Percentiles rank a stretch among this genome's conserved stretches.
Conservation (phyloP, 192 early-diverging fungal genomes). For the Coemansia sp. region DNA sequence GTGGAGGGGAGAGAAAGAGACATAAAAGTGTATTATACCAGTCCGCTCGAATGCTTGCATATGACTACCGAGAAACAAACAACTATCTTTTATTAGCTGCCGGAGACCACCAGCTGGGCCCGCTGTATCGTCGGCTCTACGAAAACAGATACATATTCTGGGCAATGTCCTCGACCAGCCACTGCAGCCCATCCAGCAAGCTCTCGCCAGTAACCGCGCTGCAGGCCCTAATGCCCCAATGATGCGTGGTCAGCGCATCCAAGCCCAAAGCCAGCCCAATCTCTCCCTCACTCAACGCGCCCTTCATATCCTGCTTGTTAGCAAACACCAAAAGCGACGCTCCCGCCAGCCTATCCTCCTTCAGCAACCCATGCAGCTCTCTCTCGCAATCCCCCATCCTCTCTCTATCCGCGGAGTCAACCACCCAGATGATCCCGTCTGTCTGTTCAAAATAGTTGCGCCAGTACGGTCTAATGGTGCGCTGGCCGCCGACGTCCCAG, state of each 20-base stretch:
- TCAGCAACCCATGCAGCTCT: constrained; percentile 75
- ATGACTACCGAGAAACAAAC: not conserved
- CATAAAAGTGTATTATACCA: not conserved
- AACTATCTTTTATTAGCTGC: constrained; percentile 35
- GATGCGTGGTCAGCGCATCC: constrained; percentile 74
- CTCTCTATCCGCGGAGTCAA: constrained; percentile 86
- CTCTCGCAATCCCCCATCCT: constrained; percentile 75
- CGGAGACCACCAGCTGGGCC: too few species aligned
- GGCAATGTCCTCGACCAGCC: constrained; percentile 89
- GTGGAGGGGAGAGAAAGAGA: not conserved
- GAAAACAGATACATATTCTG: constrained; percentile 79
- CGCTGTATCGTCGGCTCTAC: too few species aligned
- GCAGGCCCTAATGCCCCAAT: constrained; percentile 89
- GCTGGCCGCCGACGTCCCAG: constrained; percentile 98
- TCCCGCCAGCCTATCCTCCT: constrained; percentile 92
- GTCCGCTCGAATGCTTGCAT: too few species aligned
- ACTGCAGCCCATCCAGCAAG: constrained; percentile 87
- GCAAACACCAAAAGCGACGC: constrained; percentile 92
- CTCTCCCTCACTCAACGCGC: constrained; percentile 68
- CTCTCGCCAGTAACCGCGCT: constrained; percentile 75
- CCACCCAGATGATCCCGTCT: constrained; percentile 96
- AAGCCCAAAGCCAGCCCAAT: constrained; percentile 72
- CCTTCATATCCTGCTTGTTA: constrained; percentile 95
- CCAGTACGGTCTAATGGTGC: constrained; percentile 96
- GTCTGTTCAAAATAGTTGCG: constrained; percentile 99